Base-by-base conservation (phyloP, 495 filamentous ascomycete species). In the Neurospora hispaniola region DNA sequence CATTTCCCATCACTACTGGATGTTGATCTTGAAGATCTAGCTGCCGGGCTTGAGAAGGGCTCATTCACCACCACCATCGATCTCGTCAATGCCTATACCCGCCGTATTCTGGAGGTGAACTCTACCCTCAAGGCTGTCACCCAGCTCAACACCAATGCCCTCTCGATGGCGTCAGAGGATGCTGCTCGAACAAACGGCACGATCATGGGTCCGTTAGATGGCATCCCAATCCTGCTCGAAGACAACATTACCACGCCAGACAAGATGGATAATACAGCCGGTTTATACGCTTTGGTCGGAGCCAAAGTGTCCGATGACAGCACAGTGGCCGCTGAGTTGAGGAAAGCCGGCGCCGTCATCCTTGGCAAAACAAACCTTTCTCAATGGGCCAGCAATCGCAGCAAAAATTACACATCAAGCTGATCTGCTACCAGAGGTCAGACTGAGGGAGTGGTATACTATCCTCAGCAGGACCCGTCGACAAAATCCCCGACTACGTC, bases 221-320 rank as follows among this genome's bases (percentile, higher is more conserved):
- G 90, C 16, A 85, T 93, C 42, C 90, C 90, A 1, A 86, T 92
- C 59, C 75, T 92, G 14, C 85, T 92, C 78, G 92, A 93, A 80
- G 86, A 90, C 76, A 93, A 91, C 81, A 92, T 93, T 72, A 91
- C 87, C 27, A 90, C 88, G 3, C 85, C 85, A 69, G 91, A 93
- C 74, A 84, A 86, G 59, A 89, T 93, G 90, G 87, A 90, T 76
- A 80, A 72, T 54, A 75, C 78, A 0, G 89, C 88, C 18, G 89
- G 90, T 8, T 91, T 89, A 0, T 90, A 81, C 69, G 82, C 87
- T 9, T 79, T 91, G 5, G 71, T 85, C n/a, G 84, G 87, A 39
- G 79, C 86, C n/a, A 83, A 79, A 69, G 80, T 86, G 10, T 79
- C 81, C 40, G 43, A 71, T 11, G 88, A 89, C 73, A 80, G 85